Evolutionary conservation across 345 rosid genomes (phyloP).

Genomic region (Gossypium stocksii): DNA sequence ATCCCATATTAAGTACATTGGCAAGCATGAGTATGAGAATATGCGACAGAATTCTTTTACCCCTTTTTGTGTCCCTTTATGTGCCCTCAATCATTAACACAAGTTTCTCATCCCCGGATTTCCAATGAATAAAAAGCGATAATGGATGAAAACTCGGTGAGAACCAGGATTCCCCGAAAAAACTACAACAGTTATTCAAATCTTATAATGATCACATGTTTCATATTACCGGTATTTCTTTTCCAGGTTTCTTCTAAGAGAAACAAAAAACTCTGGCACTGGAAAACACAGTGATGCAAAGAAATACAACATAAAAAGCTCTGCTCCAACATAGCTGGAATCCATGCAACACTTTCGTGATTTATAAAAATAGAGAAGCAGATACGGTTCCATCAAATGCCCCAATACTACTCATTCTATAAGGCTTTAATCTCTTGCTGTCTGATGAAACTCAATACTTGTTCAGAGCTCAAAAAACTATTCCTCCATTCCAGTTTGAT

Average conservation of each 20-base stretch:
- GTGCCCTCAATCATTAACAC: no score
- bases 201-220: constrained; percentile 7
- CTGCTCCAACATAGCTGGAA: background rate
- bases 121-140: background rate
- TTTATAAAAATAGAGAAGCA: background rate
- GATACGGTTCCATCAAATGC: background rate
- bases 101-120: background rate
- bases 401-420: background rate
- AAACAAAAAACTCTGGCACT: background rate
- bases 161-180: background rate
- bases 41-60: no score
- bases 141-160: background rate
- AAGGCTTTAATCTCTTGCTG: background rate
- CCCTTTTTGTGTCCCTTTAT: no score
- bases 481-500: constrained; percentile 1
- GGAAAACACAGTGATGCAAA: constrained; percentile 7
- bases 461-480: constrained; percentile 1
- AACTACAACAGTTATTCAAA: constrained; percentile 9
- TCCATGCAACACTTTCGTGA: background rate
- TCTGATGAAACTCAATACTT: background rate
- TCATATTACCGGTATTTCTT: constrained; percentile 10
- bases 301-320: constrained; percentile 3
- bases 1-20: no score
- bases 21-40: no score
- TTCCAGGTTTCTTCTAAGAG: background rate